phyloP scores from a whole-genome alignment of 139 green algal species.

The Micromonas pusilla region DNA sequence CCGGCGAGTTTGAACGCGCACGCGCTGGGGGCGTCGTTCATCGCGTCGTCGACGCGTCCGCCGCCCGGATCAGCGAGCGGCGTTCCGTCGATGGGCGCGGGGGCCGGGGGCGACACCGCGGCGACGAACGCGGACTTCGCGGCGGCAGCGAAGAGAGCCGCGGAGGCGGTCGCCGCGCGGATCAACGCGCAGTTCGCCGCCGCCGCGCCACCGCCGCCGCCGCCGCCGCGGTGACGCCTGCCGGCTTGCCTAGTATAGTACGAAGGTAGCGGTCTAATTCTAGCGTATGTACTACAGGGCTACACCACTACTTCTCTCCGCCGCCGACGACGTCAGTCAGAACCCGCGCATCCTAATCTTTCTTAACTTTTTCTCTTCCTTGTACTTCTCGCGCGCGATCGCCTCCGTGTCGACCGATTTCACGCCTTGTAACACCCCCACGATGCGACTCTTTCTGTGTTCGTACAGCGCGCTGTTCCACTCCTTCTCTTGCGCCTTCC shows the following conservation, averaged over 20 bases:
- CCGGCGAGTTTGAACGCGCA: background rate
- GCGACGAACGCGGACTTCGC: background rate
- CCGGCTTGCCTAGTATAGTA: background rate
- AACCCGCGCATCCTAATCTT: too few relatives aligned
- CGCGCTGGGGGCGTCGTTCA: background rate
- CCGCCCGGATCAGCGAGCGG: background rate
- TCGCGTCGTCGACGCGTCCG: background rate
- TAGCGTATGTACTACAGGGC: too few relatives aligned
- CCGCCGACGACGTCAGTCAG: too few relatives aligned
- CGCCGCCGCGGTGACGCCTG: background rate
- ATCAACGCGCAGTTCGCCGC: background rate
- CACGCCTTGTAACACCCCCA: too few relatives aligned
- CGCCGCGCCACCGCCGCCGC: too few relatives aligned
- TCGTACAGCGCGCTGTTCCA: background rate
- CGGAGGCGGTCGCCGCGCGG: constrained; percentile 5
- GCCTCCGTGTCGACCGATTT: too few relatives aligned
- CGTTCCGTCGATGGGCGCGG: background rate
- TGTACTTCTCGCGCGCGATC: background rate
- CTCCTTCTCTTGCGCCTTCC: background rate
- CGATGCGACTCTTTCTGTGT: background rate
- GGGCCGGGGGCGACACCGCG: background rate
- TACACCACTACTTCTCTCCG: too few relatives aligned
- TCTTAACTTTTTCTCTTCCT: background rate
- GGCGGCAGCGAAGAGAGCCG: background rate
- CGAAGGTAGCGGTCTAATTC: background rate